Evolutionary conservation across 129 eudicot species (phyloP).

Genomic region (Heracleum sosnowskyi): DNA sequence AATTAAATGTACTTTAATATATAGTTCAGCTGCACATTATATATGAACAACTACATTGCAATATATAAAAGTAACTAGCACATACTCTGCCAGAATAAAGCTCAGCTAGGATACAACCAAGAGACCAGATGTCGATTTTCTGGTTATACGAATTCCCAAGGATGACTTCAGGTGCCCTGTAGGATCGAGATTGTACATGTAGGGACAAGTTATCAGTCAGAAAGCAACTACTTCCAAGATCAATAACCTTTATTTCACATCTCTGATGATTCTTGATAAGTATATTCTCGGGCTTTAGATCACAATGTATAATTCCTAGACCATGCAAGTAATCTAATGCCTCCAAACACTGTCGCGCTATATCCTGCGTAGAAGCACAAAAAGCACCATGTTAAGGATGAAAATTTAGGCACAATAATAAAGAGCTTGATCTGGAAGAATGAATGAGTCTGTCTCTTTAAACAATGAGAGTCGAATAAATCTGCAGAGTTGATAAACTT

Average conservation of each 20-base stretch:
- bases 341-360: constrained; percentile 81
- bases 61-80: background rate
- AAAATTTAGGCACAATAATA: background rate
- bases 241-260: constrained; percentile 88
- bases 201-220: constrained; percentile 53
- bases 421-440: background rate
- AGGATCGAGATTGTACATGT: constrained; percentile 88
- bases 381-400: background rate
- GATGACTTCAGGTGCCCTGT: constrained; percentile 95
- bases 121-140: constrained; percentile 88
- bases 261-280: constrained; percentile 75
- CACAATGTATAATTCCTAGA: constrained; percentile 85
- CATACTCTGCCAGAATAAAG: constrained; percentile 72
- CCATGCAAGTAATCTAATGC: constrained; percentile 70
- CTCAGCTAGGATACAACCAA: constrained; percentile 91
- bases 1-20: background rate
- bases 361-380: constrained; percentile 34
- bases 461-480: background rate
- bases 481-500: background rate
- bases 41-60: background rate
- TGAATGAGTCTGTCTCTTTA: background rate
- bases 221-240: constrained; percentile 98
- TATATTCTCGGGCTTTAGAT: constrained; percentile 90
- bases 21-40: background rate
- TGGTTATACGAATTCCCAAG: constrained; percentile 75